phyloP scores from a whole-genome alignment of 1,284 basidiomycete species.

The Microbotryomycetes sp. region DNA sequence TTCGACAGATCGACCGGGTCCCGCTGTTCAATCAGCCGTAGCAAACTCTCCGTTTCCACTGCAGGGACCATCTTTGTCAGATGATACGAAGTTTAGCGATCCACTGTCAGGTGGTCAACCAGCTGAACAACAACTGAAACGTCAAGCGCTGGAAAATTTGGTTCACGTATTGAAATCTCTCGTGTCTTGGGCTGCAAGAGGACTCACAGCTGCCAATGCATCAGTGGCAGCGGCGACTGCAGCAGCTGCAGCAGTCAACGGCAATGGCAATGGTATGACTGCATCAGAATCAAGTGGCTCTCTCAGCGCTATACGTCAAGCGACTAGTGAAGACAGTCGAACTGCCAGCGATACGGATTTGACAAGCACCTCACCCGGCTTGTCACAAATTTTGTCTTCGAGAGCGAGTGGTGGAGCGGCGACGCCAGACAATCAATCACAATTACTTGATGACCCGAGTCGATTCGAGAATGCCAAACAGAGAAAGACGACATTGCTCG shows the following conservation, averaged over 20 bases:
- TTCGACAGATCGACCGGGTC: constrained; percentile 45
- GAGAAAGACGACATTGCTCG: constrained; percentile 89
- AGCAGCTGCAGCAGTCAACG: constrained; percentile 41
- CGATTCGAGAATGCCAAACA: constrained; percentile 95
- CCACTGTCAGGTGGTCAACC: constrained; percentile 52
- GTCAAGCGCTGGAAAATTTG: constrained; percentile 84
- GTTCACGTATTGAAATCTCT: constrained; percentile 79
- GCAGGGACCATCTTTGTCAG: constrained; percentile 19
- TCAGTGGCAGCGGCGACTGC: constrained; percentile 29
- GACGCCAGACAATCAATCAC: constrained; percentile 64
- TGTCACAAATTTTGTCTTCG: neutral
- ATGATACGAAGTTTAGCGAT: constrained; percentile 24
- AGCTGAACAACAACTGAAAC: constrained; percentile 73
- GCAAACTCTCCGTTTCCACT: constrained; percentile 38
- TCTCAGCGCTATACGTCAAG: neutral
- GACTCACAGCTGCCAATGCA: constrained; percentile 32
- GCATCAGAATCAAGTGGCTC: constrained; percentile 1
- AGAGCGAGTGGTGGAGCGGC: constrained; percentile 15
- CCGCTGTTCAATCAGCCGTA: constrained; percentile 48
- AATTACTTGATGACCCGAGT: constrained; percentile 75
- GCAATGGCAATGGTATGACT: constrained; percentile 6
- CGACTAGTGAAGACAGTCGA: constrained; percentile 4
- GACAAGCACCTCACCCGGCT: neutral
- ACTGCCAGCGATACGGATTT: constrained; percentile 39
- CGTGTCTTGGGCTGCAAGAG: constrained; percentile 65